Evolutionary conservation across 2,329 filamentous ascomycete species (phyloP), one percentile per base, ranked within the genome.

Genomic region (Sclerotinia minor): DNA sequence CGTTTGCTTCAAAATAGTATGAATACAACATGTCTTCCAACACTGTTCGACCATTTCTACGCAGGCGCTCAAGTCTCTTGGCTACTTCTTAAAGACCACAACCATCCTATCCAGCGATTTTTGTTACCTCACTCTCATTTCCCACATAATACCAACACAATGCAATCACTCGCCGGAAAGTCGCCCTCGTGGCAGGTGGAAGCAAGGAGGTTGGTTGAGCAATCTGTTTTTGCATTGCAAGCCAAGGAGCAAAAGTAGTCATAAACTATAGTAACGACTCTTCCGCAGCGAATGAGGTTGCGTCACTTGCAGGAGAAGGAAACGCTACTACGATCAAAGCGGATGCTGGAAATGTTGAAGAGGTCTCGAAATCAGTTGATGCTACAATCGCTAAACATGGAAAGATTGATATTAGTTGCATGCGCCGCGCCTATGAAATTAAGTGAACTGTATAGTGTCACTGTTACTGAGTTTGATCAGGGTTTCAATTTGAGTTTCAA

Each of bases 151-250:
- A 19, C 17, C 35, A 32, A 41, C 41, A 70, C 47, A 58, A 73
- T 72, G 72, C 68, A 67, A 24, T 41, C 71, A 41, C 73, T 75
- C 54, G 29, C 69, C 3, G 73, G 13, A 76, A 75, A 71, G 71
- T 76, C n/a, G 74, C 72, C 47, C 61, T 76, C 19, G 59, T 81
- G 53, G 73, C 76, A 21, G 79, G 78, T 52, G 82, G 81, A 67
- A 83, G 83, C 67, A 86, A 85, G 72, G 87, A 86, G 69, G 88
- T 89, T 70, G 87, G 87, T 38, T 80, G 82, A 66, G 84, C 85
- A 67, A 85, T 85, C 65, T 85, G 85, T 70, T 81, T 85, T 67
- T 82, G 83, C 69, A 83, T 88, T 52, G 84, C 84, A 73, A 79
- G 80, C 69, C 81, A 83, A 64, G 86, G 86, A 44, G 84, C 83